A percentile compares a stretch with the other conserved stretches of the same genome.
These are phyloP conservation scores for Solanum peruvianum DNA, from an alignment of 257 asterid genomes.

Conservation along the genomic window DNA sequence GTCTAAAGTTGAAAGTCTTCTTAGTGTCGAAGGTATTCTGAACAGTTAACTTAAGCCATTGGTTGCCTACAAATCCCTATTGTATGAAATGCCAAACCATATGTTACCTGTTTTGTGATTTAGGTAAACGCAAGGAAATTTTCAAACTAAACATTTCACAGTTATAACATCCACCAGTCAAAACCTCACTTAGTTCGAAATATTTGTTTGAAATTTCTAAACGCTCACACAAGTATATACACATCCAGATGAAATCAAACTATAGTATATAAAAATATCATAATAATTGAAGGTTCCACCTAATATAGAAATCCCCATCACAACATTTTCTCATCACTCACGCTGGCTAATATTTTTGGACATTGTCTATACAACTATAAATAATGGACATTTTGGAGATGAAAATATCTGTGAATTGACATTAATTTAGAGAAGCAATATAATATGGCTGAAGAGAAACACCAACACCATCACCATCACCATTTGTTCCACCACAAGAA, in stretches of 20 bases:
- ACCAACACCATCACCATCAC: constrained; percentile 34
- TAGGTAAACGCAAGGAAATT: neutral
- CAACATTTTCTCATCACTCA: neutral
- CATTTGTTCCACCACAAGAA: constrained; percentile 24
- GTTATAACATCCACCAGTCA: neutral
- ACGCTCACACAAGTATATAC: neutral
- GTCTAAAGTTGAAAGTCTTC: neutral
- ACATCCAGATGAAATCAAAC: neutral
- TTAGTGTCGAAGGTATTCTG: neutral
- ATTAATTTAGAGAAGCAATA: neutral
- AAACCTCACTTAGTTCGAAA: neutral
- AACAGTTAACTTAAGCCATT: neutral
- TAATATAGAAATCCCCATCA: neutral
- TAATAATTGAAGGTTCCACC: neutral
- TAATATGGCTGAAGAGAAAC: constrained; percentile 23
- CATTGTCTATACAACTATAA: neutral
- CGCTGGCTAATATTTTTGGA: neutral
- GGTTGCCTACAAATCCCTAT: neutral
- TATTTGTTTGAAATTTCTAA: neutral
- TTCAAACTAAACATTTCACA: neutral
- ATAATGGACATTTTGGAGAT: neutral
- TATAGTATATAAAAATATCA: neutral
- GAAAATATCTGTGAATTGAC: neutral
- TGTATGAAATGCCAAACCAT: neutral
- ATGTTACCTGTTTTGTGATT: neutral